These are phyloP conservation scores for Globisporangium viniferum DNA, from an alignment of 352 stramenopile genomes.

Conservation along the genomic window DNA sequence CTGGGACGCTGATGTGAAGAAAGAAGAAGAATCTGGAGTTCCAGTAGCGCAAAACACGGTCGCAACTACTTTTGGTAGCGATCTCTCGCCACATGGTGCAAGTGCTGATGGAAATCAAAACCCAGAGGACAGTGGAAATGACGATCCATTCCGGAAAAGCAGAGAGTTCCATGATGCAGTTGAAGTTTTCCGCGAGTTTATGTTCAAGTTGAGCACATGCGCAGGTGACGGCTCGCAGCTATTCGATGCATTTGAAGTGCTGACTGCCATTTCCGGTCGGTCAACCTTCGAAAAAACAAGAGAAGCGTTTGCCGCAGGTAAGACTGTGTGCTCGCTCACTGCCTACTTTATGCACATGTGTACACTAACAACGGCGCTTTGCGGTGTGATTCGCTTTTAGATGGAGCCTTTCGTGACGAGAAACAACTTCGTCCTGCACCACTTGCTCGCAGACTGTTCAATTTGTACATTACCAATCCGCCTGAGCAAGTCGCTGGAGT, in stretches of 20 bases:
- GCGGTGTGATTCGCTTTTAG: background rate
- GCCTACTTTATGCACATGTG: background rate
- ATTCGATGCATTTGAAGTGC: background rate
- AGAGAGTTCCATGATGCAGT: conserved; percentile 59
- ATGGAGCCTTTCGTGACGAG: background rate
- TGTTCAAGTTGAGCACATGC: conserved; percentile 18
- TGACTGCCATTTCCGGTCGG: conserved; percentile 6
- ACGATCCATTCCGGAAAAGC: conserved; percentile 24
- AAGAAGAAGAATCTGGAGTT: background rate
- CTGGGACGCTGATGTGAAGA: conserved; percentile 4
- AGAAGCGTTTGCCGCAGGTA: conserved; percentile 14
- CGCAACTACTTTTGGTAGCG: background rate
- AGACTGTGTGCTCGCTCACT: background rate
- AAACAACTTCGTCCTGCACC: background rate
- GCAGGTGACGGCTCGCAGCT: background rate
- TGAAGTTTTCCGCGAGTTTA: conserved; percentile 39
- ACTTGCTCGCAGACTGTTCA: conserved; percentile 23
- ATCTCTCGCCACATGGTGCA: background rate
- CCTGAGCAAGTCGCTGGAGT: background rate
- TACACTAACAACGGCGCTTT: background rate
- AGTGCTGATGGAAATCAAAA: background rate
- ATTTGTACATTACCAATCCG: conserved; percentile 13
- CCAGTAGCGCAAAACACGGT: background rate
- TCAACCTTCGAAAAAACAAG: conserved; percentile 12
- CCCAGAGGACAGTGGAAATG: background rate